Base-by-base conservation (phyloP, 352 stramenopile genomes). In the Phytophthora boehmeriae region DNA sequence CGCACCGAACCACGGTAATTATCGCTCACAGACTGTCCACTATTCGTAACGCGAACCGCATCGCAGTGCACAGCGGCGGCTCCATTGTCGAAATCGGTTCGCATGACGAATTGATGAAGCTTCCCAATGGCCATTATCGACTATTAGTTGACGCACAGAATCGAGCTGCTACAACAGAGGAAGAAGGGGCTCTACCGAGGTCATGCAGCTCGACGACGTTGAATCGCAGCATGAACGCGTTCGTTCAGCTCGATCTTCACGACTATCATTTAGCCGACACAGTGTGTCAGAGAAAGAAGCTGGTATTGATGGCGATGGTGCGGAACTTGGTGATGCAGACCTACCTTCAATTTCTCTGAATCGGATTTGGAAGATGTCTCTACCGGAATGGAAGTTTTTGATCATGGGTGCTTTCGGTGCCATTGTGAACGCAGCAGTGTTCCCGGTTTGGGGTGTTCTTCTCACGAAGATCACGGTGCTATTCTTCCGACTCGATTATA, bases 21-120 rank as follows among this genome's bases (percentile, higher is more conserved):
- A 63, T 98, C 54, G 91, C 96, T 4, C 95, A 76, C 70, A 73
- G 96, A 32, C 56, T 98, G 32, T 93, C 80, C 1, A 98, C 90
- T 0, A 92, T 98, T 35, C 75, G 76, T 8, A 95, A 98, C 49
- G 89, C 86, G 13, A 93, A 98, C 67, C 69, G 69, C 10, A 74
- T 77, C 70, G 87, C 81, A 32, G 86, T 97, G 0, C 71, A 97
- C 54, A 72, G 74, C 20, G 59, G 89, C 13, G 81, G 89, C 39
- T 47, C 65, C 11, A 87, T 98, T 20, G 71, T 93, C 4, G 89
- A 92, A 56, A 69, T 90, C 20, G 92, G 92, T 0, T 81, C 66
- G 1, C 92, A 98, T 67, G 75, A 90, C 36, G 73, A 90, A 49
- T 61, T 97, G n/a, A 85, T 97, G 71, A 51, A 74, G 44, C 49